phyloP scores from a whole-genome alignment of 2,329 filamentous ascomycete genomes.

The Colletotrichum sidae region DNA sequence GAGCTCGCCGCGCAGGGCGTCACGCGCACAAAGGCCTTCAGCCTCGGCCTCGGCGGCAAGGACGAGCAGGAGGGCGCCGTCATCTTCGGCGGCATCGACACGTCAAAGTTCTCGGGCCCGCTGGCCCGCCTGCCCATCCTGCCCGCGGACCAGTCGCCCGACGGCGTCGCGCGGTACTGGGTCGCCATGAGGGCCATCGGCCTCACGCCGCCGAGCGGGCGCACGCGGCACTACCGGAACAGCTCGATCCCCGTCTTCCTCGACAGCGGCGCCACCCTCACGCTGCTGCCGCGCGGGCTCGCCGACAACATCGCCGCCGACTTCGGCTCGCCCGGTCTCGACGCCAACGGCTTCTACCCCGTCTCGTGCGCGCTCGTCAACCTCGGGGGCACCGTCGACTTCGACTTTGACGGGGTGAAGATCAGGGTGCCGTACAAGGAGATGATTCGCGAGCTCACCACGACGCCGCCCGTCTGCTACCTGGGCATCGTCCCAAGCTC shows the following conservation, averaged over 20 bases:
- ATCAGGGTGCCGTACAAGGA: slow-evolving; percentile 63
- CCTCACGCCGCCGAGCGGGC: slow-evolving; percentile 52
- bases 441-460: slow-evolving; percentile 54
- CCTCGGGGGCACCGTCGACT: slow-evolving; percentile 58
- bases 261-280: slow-evolving; percentile 78
- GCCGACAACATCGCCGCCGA: slow-evolving; percentile 61
- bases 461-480: slow-evolving; percentile 52
- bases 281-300: slow-evolving; percentile 70
- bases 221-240: slow-evolving; percentile 40
- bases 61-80: slow-evolving; percentile 70
- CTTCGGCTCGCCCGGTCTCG: slow-evolving; percentile 56
- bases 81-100: slow-evolving; percentile 76
- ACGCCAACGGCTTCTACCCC: slow-evolving; percentile 57
- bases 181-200: slow-evolving; percentile 58
- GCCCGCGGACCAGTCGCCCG: slow-evolving; percentile 65
- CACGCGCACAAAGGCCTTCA: slow-evolving; percentile 72
- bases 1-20: slow-evolving; percentile 61
- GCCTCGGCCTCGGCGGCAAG: slow-evolving; percentile 73
- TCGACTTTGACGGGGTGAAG: slow-evolving; percentile 60
- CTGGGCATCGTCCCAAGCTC: slow-evolving; percentile 61
- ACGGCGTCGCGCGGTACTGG: slow-evolving; percentile 65
- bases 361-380: slow-evolving; percentile 58
- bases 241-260: slow-evolving; percentile 70
- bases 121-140: slow-evolving; percentile 73
- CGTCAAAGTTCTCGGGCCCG: slow-evolving; percentile 69